Conservation (phyloP, 2,329 filamentous ascomycete species). For the Epicoccum sorghinum region DNA sequence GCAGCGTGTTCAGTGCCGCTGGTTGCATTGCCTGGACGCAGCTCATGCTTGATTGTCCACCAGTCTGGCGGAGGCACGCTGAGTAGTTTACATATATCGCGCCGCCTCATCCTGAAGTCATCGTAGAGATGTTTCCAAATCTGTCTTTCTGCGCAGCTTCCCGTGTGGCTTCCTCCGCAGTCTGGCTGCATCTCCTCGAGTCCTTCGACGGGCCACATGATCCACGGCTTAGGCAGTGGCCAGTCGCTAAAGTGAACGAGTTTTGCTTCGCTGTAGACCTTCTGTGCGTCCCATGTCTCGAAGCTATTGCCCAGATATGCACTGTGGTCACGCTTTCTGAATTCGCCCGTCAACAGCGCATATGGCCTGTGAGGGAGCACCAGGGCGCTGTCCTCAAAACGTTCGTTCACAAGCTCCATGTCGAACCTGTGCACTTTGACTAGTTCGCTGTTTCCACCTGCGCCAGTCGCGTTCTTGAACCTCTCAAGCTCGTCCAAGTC, state of each 20-base stretch:
- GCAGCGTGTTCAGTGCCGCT: slow-evolving; percentile 32
- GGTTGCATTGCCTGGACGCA: slow-evolving; percentile 26
- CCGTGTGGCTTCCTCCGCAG: slow-evolving; percentile 44
- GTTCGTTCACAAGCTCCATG: slow-evolving; percentile 71
- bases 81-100: slow-evolving; percentile 48
- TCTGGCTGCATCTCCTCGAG: slow-evolving; percentile 54
- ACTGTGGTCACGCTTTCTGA: slow-evolving; percentile 60
- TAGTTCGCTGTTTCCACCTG: slow-evolving; percentile 34
- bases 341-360: slow-evolving; percentile 67
- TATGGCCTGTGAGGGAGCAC: slow-evolving; percentile 70
- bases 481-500: slow-evolving; percentile 57
- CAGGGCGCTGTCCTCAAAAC: slow-evolving; percentile 64
- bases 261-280: slow-evolving; percentile 64
- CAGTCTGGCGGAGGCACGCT: slow-evolving; percentile 50
- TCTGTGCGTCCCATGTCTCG: slow-evolving; percentile 65
- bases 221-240: slow-evolving; percentile 71
- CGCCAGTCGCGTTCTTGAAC: slow-evolving; percentile 39
- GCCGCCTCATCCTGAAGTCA: slow-evolving; percentile 51
- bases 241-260: slow-evolving; percentile 75
- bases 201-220: slow-evolving; percentile 53
- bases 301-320: slow-evolving; percentile 59
- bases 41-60: slow-evolving; percentile 34
- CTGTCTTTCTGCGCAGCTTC: slow-evolving; percentile 46
- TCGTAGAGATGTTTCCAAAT: slow-evolving; percentile 55
- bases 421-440: slow-evolving; percentile 58